Evolutionary conservation across 2,329 filamentous ascomycete species (phyloP).

Genomic region (Sporothrix sp.): DNA sequence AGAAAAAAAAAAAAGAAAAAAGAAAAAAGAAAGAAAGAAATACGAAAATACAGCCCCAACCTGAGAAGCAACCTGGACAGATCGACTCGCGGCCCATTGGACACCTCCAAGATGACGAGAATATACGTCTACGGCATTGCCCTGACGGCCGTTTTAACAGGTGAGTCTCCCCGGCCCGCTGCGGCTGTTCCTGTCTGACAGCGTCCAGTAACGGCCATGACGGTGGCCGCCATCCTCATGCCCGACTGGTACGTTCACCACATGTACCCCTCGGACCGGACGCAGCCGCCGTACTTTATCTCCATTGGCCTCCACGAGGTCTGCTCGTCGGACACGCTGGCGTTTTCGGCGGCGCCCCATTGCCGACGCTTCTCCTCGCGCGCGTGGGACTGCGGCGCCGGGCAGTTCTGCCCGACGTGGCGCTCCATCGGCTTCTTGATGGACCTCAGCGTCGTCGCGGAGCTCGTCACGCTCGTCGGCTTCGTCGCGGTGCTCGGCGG

Average conservation of each 20-base stretch:
- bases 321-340: constrained; percentile 54
- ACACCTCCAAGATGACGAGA: constrained; percentile 30
- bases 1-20: too few species aligned
- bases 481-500: constrained; percentile 70
- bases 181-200: neutral
- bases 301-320: constrained; percentile 70
- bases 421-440: constrained; percentile 79
- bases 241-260: constrained; percentile 67
- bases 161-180: constrained; percentile 26
- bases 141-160: constrained; percentile 33
- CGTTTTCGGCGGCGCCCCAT: constrained; percentile 22
- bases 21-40: too few species aligned
- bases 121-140: constrained; percentile 34
- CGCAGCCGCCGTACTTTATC: constrained; percentile 41
- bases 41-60: too few species aligned
- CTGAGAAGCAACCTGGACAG: too few species aligned
- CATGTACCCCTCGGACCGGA: constrained; percentile 34
- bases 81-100: too few species aligned
- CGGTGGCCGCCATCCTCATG: constrained; percentile 56
- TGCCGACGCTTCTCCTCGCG: constrained; percentile 60
- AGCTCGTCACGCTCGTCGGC: constrained; percentile 69
- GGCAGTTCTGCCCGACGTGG: constrained; percentile 77
- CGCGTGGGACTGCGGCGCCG: constrained; percentile 50
- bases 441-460: constrained; percentile 70
- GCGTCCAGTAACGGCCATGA: constrained; percentile 47